Base-by-base conservation (phyloP, 1,139 yeast genomes). In the Scheffersomyces segobiensis region DNA sequence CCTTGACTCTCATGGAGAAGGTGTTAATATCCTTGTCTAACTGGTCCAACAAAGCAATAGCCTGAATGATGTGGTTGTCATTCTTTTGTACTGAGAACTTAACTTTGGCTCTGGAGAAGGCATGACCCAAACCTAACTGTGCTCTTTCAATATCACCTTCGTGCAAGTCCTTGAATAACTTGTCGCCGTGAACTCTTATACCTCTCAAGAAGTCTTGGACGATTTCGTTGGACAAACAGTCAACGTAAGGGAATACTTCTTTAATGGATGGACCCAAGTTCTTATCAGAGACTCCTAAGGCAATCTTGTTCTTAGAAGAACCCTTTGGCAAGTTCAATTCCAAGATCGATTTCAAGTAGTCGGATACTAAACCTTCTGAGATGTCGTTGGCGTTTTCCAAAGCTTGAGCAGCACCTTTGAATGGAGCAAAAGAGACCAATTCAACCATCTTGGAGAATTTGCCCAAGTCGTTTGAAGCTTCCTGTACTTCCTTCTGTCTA, bases 351-450 rank as follows among this genome's bases (percentile, higher is more conserved):
- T 91, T 92, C 78, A 95, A 85, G 78, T 91, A 91, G 67, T 95
- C 98, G 62, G 93, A 90, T 58, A 93, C 97, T 68, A 93, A 85
- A 71, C 99, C 99, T 80, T 95, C 99, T 63, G 97, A 91, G 68
- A 95, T 90, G 73, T 95, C 99, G 73, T 96, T 95, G 68, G 98
- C 98, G 73, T 95, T 96, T 78, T 95, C 98, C 71, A 95, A 85
- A 61, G 99, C 99, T 78, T 95, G 98, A 59, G 99, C 98, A 60
- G 99, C 99, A 68, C 97, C 97, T 79, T 95, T 93, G 85, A 96
- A 95, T 56, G 99, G 99, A 63, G 98, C 97, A 79, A 95, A 96
- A 26, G 97, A 91, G 50, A 92, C 96, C 63, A 95, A 85, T 77
- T 93, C 97, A 67, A 95, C 87, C 83, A 95, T 84, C 80, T 95